Base-by-base conservation (phyloP, 768 basidiomycete genomes). In the Boletus sensibilis region DNA sequence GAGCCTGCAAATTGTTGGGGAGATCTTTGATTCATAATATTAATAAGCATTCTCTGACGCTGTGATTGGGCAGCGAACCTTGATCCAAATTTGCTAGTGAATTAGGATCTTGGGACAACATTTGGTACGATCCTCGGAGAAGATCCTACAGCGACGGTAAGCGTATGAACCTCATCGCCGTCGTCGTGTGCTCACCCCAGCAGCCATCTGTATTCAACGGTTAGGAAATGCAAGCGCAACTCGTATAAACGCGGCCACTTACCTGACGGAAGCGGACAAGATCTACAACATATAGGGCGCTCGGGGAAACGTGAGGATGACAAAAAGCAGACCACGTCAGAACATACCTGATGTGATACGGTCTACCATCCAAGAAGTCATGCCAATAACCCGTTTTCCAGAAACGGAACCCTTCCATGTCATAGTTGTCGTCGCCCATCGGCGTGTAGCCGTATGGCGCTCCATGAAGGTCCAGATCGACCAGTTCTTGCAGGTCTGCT, bases 381-480 rank as follows among this genome's bases (percentile, higher is more conserved):
- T 82, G 86, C 97, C 96, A 94, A 65, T 94, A 95, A 0, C 94
- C 97, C 0, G 87, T 90, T 75, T 98, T 98, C 97, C 97, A 99
- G 77, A 99, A 99, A 29, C 97, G 79, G 78, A 94, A 99, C 0
- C 95, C 94, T 69, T 98, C 97, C 88, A 98, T 97, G 33, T 95
- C 97, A 23, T 76, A 72, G 60, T 96, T 91, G 64, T 96, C 92
- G 64, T 96, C 86, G 2, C 97, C 97, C 97, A 99, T 99, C 0
- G 97, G 97, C 0, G 95, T 92, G 64, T 95, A 98, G 0, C 88
- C 94, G 62, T 98, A 98, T 2, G 96, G 94, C 0, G 93, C 92
- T 0, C 94, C 94, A 27, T 94, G 84, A 12, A 99, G 78, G 67
- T 99, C 90, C 48, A 97, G 73, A 63, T 97, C 90, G n/a, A 97